Conservation (phyloP, 495 filamentous ascomycete species). For the Aspergillus saccharolyticus region DNA sequence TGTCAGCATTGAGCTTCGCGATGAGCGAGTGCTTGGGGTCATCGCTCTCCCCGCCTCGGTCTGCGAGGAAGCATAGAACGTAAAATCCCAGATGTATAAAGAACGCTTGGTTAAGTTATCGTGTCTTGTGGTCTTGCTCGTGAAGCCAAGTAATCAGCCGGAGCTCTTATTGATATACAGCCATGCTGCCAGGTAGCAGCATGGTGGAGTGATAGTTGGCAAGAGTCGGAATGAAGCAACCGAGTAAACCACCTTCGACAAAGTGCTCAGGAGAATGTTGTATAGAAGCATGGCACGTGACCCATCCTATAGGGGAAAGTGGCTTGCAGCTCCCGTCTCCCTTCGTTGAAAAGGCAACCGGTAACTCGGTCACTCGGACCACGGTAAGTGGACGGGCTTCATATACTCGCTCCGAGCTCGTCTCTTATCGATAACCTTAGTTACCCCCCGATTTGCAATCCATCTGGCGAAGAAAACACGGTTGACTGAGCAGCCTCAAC, state of each 20-base stretch:
- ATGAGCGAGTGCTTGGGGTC: not conserved
- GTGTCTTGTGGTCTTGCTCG: not conserved
- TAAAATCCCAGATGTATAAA: not conserved
- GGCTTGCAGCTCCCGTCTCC: slow-evolving; percentile 6
- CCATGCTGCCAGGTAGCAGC: not conserved
- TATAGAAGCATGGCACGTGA: slow-evolving; percentile 14
- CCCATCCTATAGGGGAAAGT: slow-evolving; percentile 7
- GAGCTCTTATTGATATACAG: not conserved
- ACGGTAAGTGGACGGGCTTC: not conserved
- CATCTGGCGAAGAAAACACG: not conserved
- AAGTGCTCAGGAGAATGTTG: not conserved
- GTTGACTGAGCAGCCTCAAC: not conserved
- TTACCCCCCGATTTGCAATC: not conserved
- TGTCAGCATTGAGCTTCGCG: not conserved
- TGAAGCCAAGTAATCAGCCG: not conserved
- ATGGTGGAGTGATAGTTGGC: not conserved
- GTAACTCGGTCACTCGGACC: no score
- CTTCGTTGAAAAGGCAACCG: not conserved
- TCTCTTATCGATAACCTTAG: not conserved
- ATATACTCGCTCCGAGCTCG: not conserved
- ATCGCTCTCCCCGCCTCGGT: not conserved
- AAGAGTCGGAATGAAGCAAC: not conserved
- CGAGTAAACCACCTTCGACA: no score
- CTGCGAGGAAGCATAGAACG: not conserved
- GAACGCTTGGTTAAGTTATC: not conserved